Percentiles rank a stretch among this genome's conserved stretches.
phyloP scores from a whole-genome alignment of 805 yeast species.

The Candida railenensis region DNA sequence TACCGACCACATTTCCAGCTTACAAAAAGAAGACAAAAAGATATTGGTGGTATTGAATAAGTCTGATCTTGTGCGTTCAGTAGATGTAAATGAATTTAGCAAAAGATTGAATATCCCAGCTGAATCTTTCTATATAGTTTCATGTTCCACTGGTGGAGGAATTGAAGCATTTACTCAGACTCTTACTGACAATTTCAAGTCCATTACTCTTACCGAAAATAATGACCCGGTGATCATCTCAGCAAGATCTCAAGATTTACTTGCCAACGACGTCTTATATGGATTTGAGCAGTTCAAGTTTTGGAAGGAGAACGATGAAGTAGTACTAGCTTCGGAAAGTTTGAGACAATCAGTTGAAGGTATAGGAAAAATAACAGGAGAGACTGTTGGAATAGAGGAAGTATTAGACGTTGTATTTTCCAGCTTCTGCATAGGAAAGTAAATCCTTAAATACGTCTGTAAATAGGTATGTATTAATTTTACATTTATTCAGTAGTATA shows the following conservation, averaged over 20 bases:
- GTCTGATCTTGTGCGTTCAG: constrained; percentile 43
- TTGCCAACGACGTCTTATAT: constrained; percentile 70
- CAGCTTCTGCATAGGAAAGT: constrained; percentile 92
- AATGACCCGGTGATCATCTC: constrained; percentile 74
- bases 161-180: constrained; percentile 42
- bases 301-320: constrained; percentile 57
- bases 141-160: constrained; percentile 64
- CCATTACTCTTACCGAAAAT: constrained; percentile 47
- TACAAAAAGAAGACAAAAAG: constrained; percentile 26
- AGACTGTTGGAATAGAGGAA: constrained; percentile 85
- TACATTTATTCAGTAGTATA: constrained; percentile 2
- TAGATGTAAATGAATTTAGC: constrained; percentile 7
- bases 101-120: constrained; percentile 12
- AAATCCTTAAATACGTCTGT: constrained; percentile 8
- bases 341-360: constrained; percentile 76
- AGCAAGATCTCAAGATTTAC: constrained; percentile 69
- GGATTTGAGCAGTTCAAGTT: constrained; percentile 67
- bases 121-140: constrained; percentile 35
- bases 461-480: constrained; percentile 1
- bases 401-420: constrained; percentile 88
- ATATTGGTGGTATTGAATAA: constrained; percentile 58
- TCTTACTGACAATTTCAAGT: constrained; percentile 48
- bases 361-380: constrained; percentile 90
- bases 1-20: constrained; percentile 30
- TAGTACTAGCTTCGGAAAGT: constrained; percentile 78